Percentiles rank a stretch among this genome's conserved stretches.
Conservation (phyloP, 768 basidiomycete genomes). For the Leccinum boreale region DNA sequence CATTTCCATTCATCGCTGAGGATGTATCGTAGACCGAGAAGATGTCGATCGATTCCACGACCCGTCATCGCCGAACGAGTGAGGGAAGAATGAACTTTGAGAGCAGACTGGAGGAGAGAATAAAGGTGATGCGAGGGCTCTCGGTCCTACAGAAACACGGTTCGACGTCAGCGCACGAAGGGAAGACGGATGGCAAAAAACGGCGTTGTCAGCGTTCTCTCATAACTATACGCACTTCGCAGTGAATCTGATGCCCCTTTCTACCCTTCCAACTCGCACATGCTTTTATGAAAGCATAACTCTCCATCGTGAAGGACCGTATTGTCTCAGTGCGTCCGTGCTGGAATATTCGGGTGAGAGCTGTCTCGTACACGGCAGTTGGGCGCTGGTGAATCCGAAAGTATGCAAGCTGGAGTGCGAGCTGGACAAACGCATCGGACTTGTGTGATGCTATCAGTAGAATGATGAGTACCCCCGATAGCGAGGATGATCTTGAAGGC, state of each 20-base stretch:
- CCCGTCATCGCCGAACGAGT: slow-evolving; percentile 79
- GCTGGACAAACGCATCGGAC: slow-evolving; percentile 87
- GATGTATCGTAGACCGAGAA: slow-evolving; percentile 78
- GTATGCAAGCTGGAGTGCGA: slow-evolving; percentile 91
- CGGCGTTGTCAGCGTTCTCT: neutral
- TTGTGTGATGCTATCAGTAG: slow-evolving; percentile 43
- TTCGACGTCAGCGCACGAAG: neutral
- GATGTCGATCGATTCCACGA: slow-evolving; percentile 84
- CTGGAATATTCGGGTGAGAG: slow-evolving; percentile 80
- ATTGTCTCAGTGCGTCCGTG: slow-evolving; percentile 91
- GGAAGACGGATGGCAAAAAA: neutral
- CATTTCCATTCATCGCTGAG: slow-evolving; percentile 38
- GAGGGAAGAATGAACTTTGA: slow-evolving; percentile 65
- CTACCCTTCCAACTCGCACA: slow-evolving; percentile 19
- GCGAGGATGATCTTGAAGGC: neutral
- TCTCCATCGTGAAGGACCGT: slow-evolving; percentile 68
- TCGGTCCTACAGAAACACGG: neutral
- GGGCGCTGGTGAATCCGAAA: slow-evolving; percentile 71
- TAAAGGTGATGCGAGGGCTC: slow-evolving; percentile 32
- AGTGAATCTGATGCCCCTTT: neutral
- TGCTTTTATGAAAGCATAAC: slow-evolving; percentile 51
- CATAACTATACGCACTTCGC: slow-evolving; percentile 10
- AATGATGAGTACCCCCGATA: neutral
- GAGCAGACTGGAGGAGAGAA: slow-evolving; percentile 59
- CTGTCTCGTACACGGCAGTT: slow-evolving; percentile 92